Conservation (phyloP, 345 rosid genomes). For the Moringa oleifera region DNA sequence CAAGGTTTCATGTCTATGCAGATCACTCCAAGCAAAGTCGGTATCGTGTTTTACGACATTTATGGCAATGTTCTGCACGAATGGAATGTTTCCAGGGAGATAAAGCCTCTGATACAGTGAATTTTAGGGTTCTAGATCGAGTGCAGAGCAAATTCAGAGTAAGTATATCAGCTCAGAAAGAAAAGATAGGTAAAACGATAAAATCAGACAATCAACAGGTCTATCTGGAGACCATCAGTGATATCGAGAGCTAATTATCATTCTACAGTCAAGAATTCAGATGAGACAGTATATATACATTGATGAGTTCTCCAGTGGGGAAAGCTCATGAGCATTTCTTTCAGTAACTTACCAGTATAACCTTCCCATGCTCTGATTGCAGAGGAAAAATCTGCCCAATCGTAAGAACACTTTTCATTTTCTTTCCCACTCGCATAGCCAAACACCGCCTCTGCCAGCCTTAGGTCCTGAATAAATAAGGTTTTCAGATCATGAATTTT, state of each 20-base stretch:
- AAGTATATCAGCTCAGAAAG: too few relatives aligned
- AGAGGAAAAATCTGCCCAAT: constrained; percentile 34
- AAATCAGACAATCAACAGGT: too few relatives aligned
- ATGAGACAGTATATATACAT: constrained; percentile 30
- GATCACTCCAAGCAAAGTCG: constrained; percentile 18
- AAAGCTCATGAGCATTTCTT: constrained; percentile 43
- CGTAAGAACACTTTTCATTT: constrained; percentile 18
- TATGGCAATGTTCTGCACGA: constrained; percentile 44
- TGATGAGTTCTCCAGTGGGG: constrained; percentile 56
- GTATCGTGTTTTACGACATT: constrained; percentile 42
- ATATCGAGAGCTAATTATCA: not conserved
- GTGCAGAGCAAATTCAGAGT: too few relatives aligned
- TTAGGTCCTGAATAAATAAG: constrained; percentile 31
- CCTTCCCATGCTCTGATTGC: constrained; percentile 45
- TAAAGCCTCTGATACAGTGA: too few relatives aligned
- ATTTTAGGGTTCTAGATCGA: too few relatives aligned
- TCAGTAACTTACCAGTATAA: constrained; percentile 35
- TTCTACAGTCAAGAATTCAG: constrained; percentile 2
- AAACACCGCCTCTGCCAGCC: constrained; percentile 30
- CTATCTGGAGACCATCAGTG: not conserved
- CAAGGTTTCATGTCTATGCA: constrained; percentile 76
- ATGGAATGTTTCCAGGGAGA: constrained; percentile 33
- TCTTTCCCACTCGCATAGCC: constrained; percentile 7
- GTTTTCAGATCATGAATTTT: constrained; percentile 31
- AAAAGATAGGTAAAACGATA: not conserved